phyloP scores from a whole-genome alignment of 106 monocot species.

The Agapanthus africanus region DNA sequence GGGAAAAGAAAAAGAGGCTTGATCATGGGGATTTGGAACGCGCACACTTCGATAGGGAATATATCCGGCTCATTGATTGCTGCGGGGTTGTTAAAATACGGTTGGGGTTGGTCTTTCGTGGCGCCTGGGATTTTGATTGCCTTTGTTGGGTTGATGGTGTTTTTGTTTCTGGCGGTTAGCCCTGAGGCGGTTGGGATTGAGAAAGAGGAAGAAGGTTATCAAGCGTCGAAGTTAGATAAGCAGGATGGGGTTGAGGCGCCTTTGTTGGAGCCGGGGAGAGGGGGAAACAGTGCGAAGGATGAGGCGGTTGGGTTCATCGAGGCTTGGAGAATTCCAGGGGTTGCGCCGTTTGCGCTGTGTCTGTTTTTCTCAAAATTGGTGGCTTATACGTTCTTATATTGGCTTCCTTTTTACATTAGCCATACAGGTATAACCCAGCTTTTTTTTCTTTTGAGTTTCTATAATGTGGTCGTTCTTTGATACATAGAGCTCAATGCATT shows the following conservation, averaged over 20 bases:
- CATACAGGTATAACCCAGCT: constrained; percentile 71
- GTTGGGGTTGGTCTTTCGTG: constrained; percentile 93
- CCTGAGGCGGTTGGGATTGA: constrained; percentile 56
- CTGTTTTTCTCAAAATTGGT: constrained; percentile 87
- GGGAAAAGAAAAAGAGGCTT: constrained; percentile 93
- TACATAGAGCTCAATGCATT: no score
- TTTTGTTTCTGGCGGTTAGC: constrained; percentile 72
- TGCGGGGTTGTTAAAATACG: constrained; percentile 58
- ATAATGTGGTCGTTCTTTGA: no score
- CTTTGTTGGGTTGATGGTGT: constrained; percentile 56
- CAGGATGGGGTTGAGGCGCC: constrained; percentile 31
- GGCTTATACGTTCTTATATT: constrained; percentile 85
- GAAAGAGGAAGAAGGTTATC: constrained; percentile 26
- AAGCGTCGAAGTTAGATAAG: constrained; percentile 11
- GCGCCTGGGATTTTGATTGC: constrained; percentile 64
- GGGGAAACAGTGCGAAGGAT: constrained; percentile 26
- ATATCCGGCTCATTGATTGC: constrained; percentile 81
- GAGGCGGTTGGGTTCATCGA: constrained; percentile 65
- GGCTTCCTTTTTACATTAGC: constrained; percentile 91
- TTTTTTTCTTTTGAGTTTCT: no score
- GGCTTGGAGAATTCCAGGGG: constrained; percentile 85
- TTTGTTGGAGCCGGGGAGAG: constrained; percentile 15
- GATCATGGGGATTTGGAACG: constrained; percentile 99
- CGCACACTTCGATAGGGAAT: constrained; percentile 90
- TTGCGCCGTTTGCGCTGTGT: constrained; percentile 79